These are phyloP conservation scores for Striga asiatica DNA, from an alignment of 257 asterid species.

Conservation along the genomic window DNA sequence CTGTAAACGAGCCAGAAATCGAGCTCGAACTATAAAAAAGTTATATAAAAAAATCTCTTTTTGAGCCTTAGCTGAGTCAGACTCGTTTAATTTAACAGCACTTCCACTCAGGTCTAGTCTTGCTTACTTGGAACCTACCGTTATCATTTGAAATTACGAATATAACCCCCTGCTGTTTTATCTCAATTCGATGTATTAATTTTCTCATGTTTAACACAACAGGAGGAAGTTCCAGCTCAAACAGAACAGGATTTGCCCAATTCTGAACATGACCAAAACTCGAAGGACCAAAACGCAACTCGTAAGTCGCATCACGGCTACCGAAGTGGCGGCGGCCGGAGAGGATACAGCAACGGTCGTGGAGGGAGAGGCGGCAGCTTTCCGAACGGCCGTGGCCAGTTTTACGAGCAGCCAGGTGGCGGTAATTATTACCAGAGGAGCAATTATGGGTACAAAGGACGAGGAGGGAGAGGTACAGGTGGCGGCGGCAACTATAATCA, in stretches of 20 bases:
- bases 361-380: constrained; percentile 55
- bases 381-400: constrained; percentile 47
- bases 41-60: no score
- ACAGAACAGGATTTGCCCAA: constrained; percentile 21
- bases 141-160: neutral
- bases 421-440: constrained; percentile 43
- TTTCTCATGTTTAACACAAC: constrained; percentile 15
- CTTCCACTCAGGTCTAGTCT: no score
- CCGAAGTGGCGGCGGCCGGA: constrained; percentile 42
- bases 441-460: constrained; percentile 53
- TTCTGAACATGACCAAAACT: constrained; percentile 29
- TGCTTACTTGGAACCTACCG: no score
- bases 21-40: neutral
- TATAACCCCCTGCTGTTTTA: neutral
- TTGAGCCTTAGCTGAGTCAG: no score
- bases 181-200: neutral
- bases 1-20: neutral
- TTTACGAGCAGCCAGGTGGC: constrained; percentile 42
- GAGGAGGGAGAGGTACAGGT: constrained; percentile 66
- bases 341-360: constrained; percentile 51
- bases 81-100: no score
- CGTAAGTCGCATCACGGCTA: constrained; percentile 37
- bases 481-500: constrained; percentile 32
- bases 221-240: constrained; percentile 28
- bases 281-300: constrained; percentile 33